phyloP scores from a whole-genome alignment of 1,284 basidiomycete genomes.

The Apiotrichum sp. region DNA sequence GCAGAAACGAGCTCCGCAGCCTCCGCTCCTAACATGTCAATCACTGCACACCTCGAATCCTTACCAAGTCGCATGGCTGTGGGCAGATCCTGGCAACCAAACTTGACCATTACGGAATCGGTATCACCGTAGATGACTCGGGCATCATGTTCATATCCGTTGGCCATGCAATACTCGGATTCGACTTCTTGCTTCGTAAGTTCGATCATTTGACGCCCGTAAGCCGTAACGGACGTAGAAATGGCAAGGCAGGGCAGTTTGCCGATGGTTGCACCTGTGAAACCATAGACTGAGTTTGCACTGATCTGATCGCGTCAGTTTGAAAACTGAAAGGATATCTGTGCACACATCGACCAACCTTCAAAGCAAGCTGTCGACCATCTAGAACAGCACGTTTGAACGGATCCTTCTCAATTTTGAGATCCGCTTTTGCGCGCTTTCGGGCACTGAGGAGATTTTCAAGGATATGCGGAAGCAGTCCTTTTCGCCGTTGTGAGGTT shows the following conservation, averaged over 20 bases:
- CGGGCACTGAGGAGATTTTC: conserved; percentile 86
- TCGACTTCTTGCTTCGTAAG: conserved; percentile 89
- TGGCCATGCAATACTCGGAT: conserved; percentile 72
- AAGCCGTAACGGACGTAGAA: conserved; percentile 85
- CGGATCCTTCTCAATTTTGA: conserved; percentile 91
- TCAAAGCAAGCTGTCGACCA: conserved; percentile 86
- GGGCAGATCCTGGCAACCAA: conserved; percentile 77
- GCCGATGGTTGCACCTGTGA: conserved; percentile 90
- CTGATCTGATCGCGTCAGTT: conserved; percentile 60
- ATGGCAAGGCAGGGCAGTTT: conserved; percentile 90
- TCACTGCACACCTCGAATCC: background rate
- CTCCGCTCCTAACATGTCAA: conserved; percentile 62
- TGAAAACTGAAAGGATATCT: background rate
- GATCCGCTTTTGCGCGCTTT: conserved; percentile 84
- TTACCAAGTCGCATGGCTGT: conserved; percentile 81
- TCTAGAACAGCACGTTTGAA: conserved; percentile 92
- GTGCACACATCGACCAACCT: conserved; percentile 51
- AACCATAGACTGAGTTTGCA: conserved; percentile 96
- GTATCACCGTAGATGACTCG: conserved; percentile 95
- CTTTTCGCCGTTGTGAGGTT: conserved; percentile 66
- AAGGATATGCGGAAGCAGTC: conserved; percentile 79
- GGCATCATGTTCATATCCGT: conserved; percentile 78
- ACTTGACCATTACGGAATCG: conserved; percentile 95
- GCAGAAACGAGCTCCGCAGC: conserved; percentile 87
- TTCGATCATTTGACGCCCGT: conserved; percentile 96